Evolutionary conservation across 2,329 filamentous ascomycete genomes (phyloP).

Genomic region (Epicoccum sorghinum): DNA sequence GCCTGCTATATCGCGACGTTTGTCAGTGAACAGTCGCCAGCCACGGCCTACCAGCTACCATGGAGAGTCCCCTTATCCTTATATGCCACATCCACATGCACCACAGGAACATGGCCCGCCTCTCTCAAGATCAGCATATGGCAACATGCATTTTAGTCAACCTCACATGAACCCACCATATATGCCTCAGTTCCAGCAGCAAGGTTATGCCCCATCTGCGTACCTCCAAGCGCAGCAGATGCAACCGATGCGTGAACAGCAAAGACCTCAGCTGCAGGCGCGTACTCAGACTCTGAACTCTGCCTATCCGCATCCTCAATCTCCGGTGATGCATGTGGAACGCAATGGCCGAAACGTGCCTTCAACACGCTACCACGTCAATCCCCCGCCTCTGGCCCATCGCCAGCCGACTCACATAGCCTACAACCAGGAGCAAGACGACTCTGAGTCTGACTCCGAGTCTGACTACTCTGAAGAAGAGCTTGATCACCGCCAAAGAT

Average conservation of each 20-base stretch:
- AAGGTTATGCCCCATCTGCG: not conserved
- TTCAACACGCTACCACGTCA: constrained; percentile 37
- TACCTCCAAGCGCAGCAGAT: constrained; percentile 21
- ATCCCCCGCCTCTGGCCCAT: constrained; percentile 10
- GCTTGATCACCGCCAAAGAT: constrained; percentile 6
- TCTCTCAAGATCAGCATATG: constrained; percentile 38
- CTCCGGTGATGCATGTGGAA: constrained; percentile 29
- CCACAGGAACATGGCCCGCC: constrained; percentile 42
- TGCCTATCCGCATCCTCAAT: not conserved
- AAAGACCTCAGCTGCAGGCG: constrained; percentile 26
- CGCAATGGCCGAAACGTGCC: constrained; percentile 27
- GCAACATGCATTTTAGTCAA: constrained; percentile 11
- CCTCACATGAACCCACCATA: constrained; percentile 1
- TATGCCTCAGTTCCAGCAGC: constrained; percentile 19
- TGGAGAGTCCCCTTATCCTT: constrained; percentile 30
- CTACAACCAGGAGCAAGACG: constrained; percentile 5
- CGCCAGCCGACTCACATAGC: not conserved
- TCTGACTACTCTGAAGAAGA: constrained; percentile 15
- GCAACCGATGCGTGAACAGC: constrained; percentile 2
- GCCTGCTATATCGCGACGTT: constrained; percentile 35
- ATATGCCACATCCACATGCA: constrained; percentile 33
- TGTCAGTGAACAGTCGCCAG: constrained; percentile 27
- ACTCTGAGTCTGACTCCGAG: constrained; percentile 15
- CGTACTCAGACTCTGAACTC: not conserved
- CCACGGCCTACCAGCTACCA: constrained; percentile 43